phyloP scores from a whole-genome alignment of 768 basidiomycete species.

The Kwoniella dejecticola region DNA sequence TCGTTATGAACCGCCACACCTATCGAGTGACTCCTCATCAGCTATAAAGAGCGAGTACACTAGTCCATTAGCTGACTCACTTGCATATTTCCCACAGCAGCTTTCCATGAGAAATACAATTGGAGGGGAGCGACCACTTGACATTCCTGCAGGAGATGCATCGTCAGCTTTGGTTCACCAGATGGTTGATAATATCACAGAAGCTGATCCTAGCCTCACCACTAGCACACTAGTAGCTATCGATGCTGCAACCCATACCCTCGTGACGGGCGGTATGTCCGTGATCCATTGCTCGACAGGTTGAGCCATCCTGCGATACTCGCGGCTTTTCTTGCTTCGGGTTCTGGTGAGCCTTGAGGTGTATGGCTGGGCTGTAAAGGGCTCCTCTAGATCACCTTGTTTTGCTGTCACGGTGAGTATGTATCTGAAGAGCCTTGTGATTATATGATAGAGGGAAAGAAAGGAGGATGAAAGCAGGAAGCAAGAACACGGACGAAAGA shows the following conservation, averaged over 20 bases:
- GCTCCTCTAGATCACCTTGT: no score
- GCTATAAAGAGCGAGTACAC: neutral
- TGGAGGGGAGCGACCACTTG: conserved; percentile 86
- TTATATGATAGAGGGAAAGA: no score
- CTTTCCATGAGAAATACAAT: conserved; percentile 87
- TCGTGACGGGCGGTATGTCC: conserved; percentile 88
- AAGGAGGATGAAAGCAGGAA: neutral
- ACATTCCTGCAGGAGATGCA: conserved; percentile 69
- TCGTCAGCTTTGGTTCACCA: neutral
- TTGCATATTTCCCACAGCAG: conserved; percentile 78
- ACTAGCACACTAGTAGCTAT: conserved; percentile 81
- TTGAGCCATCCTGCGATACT: conserved; percentile 33
- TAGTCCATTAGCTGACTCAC: conserved; percentile 56
- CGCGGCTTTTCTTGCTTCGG: neutral
- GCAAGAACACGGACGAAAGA: neutral
- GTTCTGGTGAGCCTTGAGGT: neutral
- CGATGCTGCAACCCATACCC: conserved; percentile 78
- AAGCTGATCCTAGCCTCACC: conserved; percentile 60
- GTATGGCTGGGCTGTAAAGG: no score
- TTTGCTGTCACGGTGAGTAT: no score
- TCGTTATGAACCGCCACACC: conserved; percentile 86
- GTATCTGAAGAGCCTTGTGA: no score
- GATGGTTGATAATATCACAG: no score
- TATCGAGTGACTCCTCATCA: conserved; percentile 50
- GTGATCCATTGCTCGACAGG: conserved; percentile 84